Percentiles rank a stretch among this genome's conserved stretches.
Conservation (phyloP, 2,329 filamentous ascomycete species). For the Cercospora berteroae region DNA sequence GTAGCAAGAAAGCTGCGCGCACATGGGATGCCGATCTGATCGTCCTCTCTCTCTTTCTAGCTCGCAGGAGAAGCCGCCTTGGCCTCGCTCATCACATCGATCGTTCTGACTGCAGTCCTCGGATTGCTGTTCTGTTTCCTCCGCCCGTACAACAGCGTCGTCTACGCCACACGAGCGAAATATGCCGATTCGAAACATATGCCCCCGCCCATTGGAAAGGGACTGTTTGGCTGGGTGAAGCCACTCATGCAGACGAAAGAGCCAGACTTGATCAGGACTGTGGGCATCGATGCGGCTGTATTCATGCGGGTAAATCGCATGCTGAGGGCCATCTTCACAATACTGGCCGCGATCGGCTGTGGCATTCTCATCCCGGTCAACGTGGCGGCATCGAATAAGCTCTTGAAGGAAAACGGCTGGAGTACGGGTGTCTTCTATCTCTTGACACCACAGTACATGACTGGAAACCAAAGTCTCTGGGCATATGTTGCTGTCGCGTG, state of each 20-base stretch:
- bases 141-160: slow-evolving; percentile 83
- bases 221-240: slow-evolving; percentile 81
- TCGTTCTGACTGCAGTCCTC: slow-evolving; percentile 71
- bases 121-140: slow-evolving; percentile 82
- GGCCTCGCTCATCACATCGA: slow-evolving; percentile 75
- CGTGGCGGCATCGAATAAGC: slow-evolving; percentile 15
- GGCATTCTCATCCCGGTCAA: slow-evolving; percentile 80
- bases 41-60: slow-evolving; percentile 38
- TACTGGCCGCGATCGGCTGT: slow-evolving; percentile 70
- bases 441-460: slow-evolving; percentile 57
- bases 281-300: slow-evolving; percentile 86
- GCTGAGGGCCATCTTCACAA: slow-evolving; percentile 85
- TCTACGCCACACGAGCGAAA: slow-evolving; percentile 92
- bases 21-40: not conserved
- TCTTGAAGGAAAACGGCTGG: not conserved
- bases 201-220: slow-evolving; percentile 80
- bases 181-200: slow-evolving; percentile 87
- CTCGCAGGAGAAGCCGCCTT: slow-evolving; percentile 64
- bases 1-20: not conserved
- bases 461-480: slow-evolving; percentile 51
- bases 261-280: slow-evolving; percentile 70
- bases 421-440: slow-evolving; percentile 46
- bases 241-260: slow-evolving; percentile 79
- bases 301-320: slow-evolving; percentile 88
- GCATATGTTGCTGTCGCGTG: slow-evolving; percentile 59